These are phyloP conservation scores for Rickenella mellea DNA, from an alignment of 768 basidiomycete species.

Conservation along the genomic window DNA sequence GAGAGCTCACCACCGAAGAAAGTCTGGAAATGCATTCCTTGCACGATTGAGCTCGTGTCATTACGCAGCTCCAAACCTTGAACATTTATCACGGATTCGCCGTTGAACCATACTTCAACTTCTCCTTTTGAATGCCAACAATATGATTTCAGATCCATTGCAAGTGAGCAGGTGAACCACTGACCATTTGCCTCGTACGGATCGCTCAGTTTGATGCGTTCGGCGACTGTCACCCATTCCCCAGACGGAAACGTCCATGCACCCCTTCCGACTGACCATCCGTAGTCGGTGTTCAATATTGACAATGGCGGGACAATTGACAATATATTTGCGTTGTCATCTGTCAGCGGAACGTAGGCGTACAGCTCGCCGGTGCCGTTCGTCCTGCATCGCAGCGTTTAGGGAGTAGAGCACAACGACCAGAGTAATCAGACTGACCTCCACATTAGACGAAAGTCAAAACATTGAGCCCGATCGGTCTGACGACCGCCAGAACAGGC, in stretches of 20 bases:
- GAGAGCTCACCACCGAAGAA: conserved; percentile 58
- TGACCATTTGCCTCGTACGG: conserved; percentile 55
- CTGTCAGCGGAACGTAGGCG: conserved; percentile 50
- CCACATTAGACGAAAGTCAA: conserved; percentile 67
- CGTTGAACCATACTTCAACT: conserved; percentile 51
- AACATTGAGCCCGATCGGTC: conserved; percentile 36
- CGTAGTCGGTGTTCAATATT: conserved; percentile 53
- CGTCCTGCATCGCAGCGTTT: conserved; percentile 11
- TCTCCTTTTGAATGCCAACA: no score
- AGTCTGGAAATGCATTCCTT: conserved; percentile 68
- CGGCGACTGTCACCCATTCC: conserved; percentile 53
- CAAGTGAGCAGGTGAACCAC: no score
- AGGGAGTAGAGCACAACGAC: not conserved
- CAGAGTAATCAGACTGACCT: conserved; percentile 17
- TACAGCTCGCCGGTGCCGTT: conserved; percentile 57
- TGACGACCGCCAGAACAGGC: conserved; percentile 60
- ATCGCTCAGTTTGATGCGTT: conserved; percentile 70
- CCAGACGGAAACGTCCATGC: conserved; percentile 56
- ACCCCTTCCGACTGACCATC: conserved; percentile 61
- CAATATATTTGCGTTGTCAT: conserved; percentile 41
- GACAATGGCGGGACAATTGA: conserved; percentile 38
- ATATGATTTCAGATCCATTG: no score
- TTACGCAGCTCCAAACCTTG: conserved; percentile 45
- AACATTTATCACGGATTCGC: conserved; percentile 53
- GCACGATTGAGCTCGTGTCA: conserved; percentile 37